Conservation (phyloP, 2,329 filamentous ascomycete species). For the Corinectria fuckeliana region DNA sequence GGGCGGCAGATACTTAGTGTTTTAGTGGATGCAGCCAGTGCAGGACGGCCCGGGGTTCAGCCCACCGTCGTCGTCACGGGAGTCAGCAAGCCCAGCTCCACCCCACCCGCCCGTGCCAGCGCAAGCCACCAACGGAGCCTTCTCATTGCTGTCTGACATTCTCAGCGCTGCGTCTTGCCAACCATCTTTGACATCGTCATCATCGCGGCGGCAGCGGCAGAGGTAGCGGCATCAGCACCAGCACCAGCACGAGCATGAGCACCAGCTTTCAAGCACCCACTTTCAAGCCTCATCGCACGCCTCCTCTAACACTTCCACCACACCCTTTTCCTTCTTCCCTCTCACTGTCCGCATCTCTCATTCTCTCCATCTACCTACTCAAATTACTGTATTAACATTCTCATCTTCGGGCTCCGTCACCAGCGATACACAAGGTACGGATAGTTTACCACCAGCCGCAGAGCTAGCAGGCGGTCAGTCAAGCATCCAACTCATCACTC, state of each 20-base stretch:
- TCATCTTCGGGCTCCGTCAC: no score
- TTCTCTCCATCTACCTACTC: neutral
- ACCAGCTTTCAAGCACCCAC: neutral
- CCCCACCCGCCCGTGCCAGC: neutral
- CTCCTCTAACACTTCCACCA: neutral
- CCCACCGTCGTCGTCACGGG: conserved; percentile 12
- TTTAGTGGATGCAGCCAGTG: conserved; percentile 12
- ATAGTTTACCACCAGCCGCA: neutral
- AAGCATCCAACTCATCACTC: conserved; percentile 6
- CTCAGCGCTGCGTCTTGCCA: neutral
- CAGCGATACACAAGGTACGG: no score
- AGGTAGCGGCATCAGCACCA: neutral
- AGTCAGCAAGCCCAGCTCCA: conserved; percentile 4
- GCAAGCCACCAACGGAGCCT: neutral
- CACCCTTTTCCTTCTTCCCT: neutral
- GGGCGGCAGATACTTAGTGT: neutral
- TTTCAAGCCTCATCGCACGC: neutral
- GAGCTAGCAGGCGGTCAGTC: neutral
- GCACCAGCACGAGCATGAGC: neutral
- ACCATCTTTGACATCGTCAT: neutral
- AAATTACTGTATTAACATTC: no score
- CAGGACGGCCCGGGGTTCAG: neutral
- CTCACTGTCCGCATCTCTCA: neutral
- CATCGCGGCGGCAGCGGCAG: neutral
- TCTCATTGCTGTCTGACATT: neutral